Evolutionary conservation across 2,329 filamentous ascomycete species (phyloP), one percentile per base, ranked within the genome.

Genomic region (Diaporthe caulivora): DNA sequence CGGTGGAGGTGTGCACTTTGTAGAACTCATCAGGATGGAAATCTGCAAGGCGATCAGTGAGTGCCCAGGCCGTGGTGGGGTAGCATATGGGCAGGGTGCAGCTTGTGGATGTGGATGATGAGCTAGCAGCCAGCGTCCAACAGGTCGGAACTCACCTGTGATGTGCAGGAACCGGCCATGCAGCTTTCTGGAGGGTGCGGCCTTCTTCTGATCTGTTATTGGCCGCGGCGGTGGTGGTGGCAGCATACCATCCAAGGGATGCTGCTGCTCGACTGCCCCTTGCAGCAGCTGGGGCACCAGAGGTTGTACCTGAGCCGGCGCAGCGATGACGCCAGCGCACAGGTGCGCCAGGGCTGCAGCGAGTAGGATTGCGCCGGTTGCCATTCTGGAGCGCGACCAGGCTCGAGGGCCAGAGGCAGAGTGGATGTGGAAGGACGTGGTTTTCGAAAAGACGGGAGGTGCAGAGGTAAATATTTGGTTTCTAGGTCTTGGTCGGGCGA

Each of bases 1-100:
- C 87, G 57, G 93, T 93, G 31, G 93, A 93, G 15, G 94, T 90
- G 81, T 95, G 93, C 10, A 89, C 83, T 82, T 94, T 92, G 87
- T 98, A 99, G 83, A 94, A 94, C 55, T 91, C 90, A 82, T 99
- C 97, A 60, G 95, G 95, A 80, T 99, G 97, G 78, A 98, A 89
- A 84, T 99, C 97, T 98, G 78, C 70, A 40, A 65, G 42, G 17
- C 26, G 26, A 44, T 24, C 40, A 67, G 34, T 49, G 64, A 10
- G 37, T 13, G 37, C 2, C 74, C 70, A 75, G 70, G 29, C 21
- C 26, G 60, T 60, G 64, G 72, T 53, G 79, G 75, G 49, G 75
- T 73, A 53, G 73, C 37, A 13, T 13, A 76, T n/a, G 65, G 72
- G 6, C 69, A 65, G 54, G 54, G 73, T 55, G 76, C 31, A 11